Percentiles rank a stretch among this genome's conserved stretches.
phyloP scores from a whole-genome alignment of 805 yeast genomes.

The Pichia occidentalis region DNA sequence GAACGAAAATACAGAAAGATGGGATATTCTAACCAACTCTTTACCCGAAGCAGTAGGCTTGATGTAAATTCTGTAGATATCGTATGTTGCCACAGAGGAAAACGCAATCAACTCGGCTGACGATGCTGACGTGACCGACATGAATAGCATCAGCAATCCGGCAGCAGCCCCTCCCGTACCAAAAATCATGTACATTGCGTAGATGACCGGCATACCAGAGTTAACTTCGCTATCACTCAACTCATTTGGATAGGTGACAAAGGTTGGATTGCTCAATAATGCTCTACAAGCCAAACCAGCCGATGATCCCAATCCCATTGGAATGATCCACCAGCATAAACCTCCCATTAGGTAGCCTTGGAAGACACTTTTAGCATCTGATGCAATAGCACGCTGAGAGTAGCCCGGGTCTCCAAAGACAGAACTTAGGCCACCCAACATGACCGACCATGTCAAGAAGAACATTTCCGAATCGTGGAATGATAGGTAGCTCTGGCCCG shows the following conservation, averaged over 20 bases:
- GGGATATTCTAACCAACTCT: slow-evolving; percentile 31
- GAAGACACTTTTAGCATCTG: slow-evolving; percentile 30
- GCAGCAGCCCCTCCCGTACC: slow-evolving; percentile 39
- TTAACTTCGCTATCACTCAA: slow-evolving; percentile 33
- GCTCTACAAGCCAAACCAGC: slow-evolving; percentile 35
- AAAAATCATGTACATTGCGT: slow-evolving; percentile 30
- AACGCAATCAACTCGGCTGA: slow-evolving; percentile 39
- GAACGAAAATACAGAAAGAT: slow-evolving; percentile 33
- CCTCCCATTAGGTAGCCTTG: slow-evolving; percentile 34
- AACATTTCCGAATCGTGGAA: slow-evolving; percentile 29
- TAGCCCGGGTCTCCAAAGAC: slow-evolving; percentile 26
- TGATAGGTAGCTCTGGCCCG: slow-evolving; percentile 30
- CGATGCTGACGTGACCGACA: slow-evolving; percentile 39
- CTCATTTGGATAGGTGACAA: slow-evolving; percentile 36
- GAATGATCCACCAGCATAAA: slow-evolving; percentile 33
- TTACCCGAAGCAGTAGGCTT: slow-evolving; percentile 35
- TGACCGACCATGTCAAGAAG: slow-evolving; percentile 27
- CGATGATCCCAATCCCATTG: slow-evolving; percentile 39
- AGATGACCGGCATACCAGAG: slow-evolving; percentile 34
- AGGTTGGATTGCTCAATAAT: slow-evolving; percentile 27
- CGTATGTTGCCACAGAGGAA: slow-evolving; percentile 35
- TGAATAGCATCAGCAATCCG: slow-evolving; percentile 34
- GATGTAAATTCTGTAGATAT: slow-evolving; percentile 34
- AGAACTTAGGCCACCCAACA: slow-evolving; percentile 28
- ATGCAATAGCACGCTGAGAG: slow-evolving; percentile 39